These are phyloP conservation scores for Batkoa obscura DNA, from an alignment of 371 early-diverging fungal species.

Conservation along the genomic window DNA sequence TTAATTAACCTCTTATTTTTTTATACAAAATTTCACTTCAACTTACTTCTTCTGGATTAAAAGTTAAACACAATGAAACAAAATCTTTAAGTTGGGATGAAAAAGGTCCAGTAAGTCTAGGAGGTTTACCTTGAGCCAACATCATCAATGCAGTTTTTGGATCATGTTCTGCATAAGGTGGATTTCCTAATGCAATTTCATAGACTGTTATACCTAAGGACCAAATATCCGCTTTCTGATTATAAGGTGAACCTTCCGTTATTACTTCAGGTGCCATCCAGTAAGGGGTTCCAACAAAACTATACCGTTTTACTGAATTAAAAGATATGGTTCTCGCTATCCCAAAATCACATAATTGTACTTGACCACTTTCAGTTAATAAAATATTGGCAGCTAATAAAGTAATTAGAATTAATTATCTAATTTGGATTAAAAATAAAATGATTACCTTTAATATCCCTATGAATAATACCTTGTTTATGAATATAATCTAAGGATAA, in stretches of 20 bases:
- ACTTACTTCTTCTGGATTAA: conserved; percentile 58
- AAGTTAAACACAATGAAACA: conserved; percentile 64
- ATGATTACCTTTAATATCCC: conserved; percentile 85
- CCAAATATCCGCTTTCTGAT: conserved; percentile 77
- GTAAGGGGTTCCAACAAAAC: conserved; percentile 82
- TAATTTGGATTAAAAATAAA: not conserved
- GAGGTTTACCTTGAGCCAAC: conserved; percentile 57
- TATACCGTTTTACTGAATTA: conserved; percentile 49
- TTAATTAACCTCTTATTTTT: not conserved
- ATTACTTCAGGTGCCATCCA: conserved; percentile 90
- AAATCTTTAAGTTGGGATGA: conserved; percentile 73
- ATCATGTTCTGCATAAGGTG: conserved; percentile 82
- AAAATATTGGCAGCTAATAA: conserved; percentile 74
- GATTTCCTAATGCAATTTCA: conserved; percentile 87
- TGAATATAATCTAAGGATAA: conserved; percentile 82
- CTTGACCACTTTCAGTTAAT: conserved; percentile 70
- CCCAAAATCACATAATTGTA: conserved; percentile 90
- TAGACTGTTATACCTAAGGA: conserved; percentile 91
- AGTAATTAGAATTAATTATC: not conserved
- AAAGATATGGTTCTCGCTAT: conserved; percentile 56
- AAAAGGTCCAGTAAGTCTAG: conserved; percentile 49
- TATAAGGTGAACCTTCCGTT: conserved; percentile 53
- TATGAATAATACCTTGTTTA: conserved; percentile 82
- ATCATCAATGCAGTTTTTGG: conserved; percentile 77
- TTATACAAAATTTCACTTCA: not conserved